A percentile compares a stretch with the other conserved stretches of the same genome.
phyloP scores from a whole-genome alignment of 768 basidiomycete species.

The Tricholoma terreum region DNA sequence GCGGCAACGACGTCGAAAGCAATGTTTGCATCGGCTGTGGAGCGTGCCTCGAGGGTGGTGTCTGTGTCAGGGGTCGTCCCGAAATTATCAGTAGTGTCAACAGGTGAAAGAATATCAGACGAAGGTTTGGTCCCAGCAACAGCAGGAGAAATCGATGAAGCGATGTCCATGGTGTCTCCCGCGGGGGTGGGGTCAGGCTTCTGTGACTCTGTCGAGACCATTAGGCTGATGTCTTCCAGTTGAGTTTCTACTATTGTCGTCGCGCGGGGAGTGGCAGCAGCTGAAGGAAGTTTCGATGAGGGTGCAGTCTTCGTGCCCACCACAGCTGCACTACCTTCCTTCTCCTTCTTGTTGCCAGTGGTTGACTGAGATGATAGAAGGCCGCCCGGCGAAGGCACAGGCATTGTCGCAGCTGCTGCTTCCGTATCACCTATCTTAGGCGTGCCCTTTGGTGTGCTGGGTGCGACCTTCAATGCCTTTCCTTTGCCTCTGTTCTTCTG shows the following conservation, averaged over 20 bases:
- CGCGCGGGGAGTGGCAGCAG: not conserved
- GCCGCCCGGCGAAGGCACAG: conserved; percentile 5
- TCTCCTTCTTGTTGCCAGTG: conserved; percentile 21
- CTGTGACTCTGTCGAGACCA: not conserved
- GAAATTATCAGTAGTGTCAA: conserved; percentile 10
- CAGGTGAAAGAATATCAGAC: conserved; percentile 11
- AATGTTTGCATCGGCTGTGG: not conserved
- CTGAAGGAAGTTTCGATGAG: not conserved
- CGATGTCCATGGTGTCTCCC: not conserved
- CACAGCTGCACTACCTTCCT: conserved; percentile 12
- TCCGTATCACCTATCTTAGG: conserved; percentile 34
- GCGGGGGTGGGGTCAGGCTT: not conserved
- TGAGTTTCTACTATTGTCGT: not conserved
- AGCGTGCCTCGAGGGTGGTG: too few relatives aligned
- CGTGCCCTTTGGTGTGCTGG: conserved; percentile 7
- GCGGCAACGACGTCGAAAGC: not conserved
- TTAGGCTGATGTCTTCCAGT: not conserved
- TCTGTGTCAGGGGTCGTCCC: conserved; percentile 12
- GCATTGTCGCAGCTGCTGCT: conserved; percentile 8
- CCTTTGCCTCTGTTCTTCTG: conserved; percentile 28
- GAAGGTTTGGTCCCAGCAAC: conserved; percentile 2
- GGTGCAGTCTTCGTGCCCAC: not conserved
- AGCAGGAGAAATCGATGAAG: not conserved
- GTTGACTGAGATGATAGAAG: not conserved
- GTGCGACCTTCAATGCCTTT: not conserved